Evolutionary conservation across 2,329 filamentous ascomycete species (phyloP).

Genomic region (Fusarium citri): DNA sequence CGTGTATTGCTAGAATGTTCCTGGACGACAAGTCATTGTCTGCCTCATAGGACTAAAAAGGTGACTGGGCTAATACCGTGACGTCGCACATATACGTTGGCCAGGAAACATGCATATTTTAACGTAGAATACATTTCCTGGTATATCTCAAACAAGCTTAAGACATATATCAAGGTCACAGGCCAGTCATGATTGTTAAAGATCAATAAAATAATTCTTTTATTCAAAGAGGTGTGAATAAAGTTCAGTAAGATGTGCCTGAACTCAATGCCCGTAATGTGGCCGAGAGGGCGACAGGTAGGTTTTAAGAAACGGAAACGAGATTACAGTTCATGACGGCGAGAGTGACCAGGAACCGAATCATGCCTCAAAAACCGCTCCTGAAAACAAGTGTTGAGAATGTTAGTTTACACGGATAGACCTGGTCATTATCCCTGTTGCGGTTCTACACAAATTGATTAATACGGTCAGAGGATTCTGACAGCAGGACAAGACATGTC

Average conservation of each 20-base stretch:
- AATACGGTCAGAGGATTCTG: neutral
- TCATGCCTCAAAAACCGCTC: neutral
- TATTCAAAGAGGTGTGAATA: neutral
- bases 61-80: neutral
- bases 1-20: neutral
- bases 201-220: too few relatives aligned
- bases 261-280: neutral
- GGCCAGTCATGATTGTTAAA: neutral
- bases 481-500: neutral
- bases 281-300: neutral
- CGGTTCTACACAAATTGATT: neutral
- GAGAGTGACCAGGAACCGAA: neutral
- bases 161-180: neutral
- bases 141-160: neutral
- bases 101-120: neutral
- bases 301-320: neutral
- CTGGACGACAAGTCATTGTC: neutral
- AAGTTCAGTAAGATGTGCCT: neutral
- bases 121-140: neutral
- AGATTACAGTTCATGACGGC: conserved; percentile 9
- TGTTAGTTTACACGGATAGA: neutral
- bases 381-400: neutral
- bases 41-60: neutral
- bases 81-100: neutral
- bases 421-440: conserved; percentile 3